Base-by-base conservation (phyloP, 106 monocot species). In the Posidonia australis region DNA sequence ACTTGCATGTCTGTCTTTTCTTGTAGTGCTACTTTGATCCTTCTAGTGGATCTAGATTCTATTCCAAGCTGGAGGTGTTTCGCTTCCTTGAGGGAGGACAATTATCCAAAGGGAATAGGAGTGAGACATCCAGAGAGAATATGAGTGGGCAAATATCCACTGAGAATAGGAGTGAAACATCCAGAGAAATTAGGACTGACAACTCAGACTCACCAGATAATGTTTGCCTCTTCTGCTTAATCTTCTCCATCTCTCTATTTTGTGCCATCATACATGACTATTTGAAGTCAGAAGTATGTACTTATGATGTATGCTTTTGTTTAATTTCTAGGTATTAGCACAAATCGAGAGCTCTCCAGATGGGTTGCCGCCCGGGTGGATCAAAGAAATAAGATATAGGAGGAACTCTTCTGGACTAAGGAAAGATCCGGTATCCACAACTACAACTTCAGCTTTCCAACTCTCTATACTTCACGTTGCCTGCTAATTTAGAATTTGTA, bases 301-400 rank as follows among this genome's bases (percentile, higher is more conserved):
- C 45, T 21, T 52, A 16, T 59, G 46, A 27, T n/a, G 13, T 54
- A 62, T n/a, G 7, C 1, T 13, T 42, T 51, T 30, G 23, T 17
- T 52, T 59, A 21, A 28, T 63, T 41, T 58, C 22, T 28, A 86
- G 71, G 70, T 82, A 13, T 13, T 55, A 60, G 16, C 70, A 31
- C 73, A 68, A 66, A 43, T 69, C 41, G 70, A 78, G 68, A 49
- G 51, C 60, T 66, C 59, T 30, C 69, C 73, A 27, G 69, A 76
- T 70, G 80, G 69, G 29, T 53, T 83, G 52, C 87, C 83, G 63
- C 67, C 64, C 45, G 87, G 79, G 0, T 83, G 83, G 83, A 75
- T 76, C 42, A 87, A 83, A 62, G 80, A 87, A 70, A 64, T 59
- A 0, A 70, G 52, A 76, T 29, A 23, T 44, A 73, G 66, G 62